Percentiles rank a stretch among this genome's conserved stretches.
These are phyloP conservation scores for Microglena sp. DNA, from an alignment of 139 green algal genomes.

Conservation along the genomic window DNA sequence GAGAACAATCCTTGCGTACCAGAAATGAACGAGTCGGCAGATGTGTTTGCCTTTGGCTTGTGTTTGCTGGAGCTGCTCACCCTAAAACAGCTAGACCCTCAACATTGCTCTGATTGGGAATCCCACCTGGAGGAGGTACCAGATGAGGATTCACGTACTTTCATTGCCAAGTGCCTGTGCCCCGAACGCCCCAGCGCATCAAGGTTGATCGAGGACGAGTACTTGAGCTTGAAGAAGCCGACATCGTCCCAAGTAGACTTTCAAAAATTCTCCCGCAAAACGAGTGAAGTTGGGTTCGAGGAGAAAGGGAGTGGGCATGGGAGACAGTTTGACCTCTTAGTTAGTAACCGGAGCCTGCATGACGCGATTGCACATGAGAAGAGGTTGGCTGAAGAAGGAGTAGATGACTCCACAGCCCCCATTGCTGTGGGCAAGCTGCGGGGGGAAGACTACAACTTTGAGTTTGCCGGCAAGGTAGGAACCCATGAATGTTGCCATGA, in stretches of 20 bases:
- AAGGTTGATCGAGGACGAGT: slow-evolving; percentile 80
- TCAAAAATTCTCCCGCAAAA: too few relatives aligned
- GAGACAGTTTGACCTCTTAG: too few relatives aligned
- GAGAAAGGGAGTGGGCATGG: too few relatives aligned
- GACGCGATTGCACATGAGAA: too few relatives aligned
- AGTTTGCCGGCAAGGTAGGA: slow-evolving; percentile 61
- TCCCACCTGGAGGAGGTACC: slow-evolving; percentile 43
- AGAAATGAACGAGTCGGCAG: slow-evolving; percentile 40
- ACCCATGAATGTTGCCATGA: too few relatives aligned
- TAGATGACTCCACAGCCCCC: too few relatives aligned
- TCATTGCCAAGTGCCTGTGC: slow-evolving; percentile 78
- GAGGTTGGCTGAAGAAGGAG: too few relatives aligned
- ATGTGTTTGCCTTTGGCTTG: slow-evolving; percentile 97
- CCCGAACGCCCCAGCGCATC: slow-evolving; percentile 50
- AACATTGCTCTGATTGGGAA: slow-evolving; percentile 33
- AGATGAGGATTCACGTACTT: slow-evolving; percentile 56
- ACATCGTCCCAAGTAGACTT: too few relatives aligned
- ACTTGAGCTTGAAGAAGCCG: slow-evolving; percentile 41
- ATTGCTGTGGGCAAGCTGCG: slow-evolving; percentile 65
- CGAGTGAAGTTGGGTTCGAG: too few relatives aligned
- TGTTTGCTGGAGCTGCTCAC: slow-evolving; percentile 95
- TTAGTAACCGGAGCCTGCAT: too few relatives aligned
- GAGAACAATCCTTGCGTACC: too few relatives aligned
- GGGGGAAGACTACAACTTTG: slow-evolving; percentile 85
- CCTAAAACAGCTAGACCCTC: slow-evolving; percentile 58